Evolutionary conservation across 2,329 filamentous ascomycete genomes (phyloP).

Genomic region (Tolypocladium capitatum): DNA sequence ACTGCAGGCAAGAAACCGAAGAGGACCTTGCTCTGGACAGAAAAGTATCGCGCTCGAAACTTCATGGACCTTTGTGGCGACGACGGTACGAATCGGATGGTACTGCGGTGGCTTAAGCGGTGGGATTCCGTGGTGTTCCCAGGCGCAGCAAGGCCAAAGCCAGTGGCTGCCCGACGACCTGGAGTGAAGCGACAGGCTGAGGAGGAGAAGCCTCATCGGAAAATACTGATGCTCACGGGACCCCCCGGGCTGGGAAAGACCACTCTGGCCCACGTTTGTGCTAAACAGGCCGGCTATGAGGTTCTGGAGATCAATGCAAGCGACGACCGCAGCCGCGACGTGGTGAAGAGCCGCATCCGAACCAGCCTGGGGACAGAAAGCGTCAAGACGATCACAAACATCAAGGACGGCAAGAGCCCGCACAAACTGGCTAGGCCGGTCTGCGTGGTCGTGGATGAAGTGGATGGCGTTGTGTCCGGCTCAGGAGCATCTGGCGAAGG

Average conservation of each 20-base stretch:
- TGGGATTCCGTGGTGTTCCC: conserved; percentile 95
- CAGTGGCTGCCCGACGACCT: conserved; percentile 28
- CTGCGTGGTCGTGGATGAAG: conserved; percentile 91
- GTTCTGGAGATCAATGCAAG: conserved; percentile 96
- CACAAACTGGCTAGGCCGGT: conserved; percentile 71
- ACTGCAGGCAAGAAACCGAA: conserved; percentile 25
- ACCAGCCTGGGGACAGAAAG: conserved; percentile 91
- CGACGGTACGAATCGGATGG: conserved; percentile 80
- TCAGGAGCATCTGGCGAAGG: conserved; percentile 70
- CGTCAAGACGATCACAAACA: conserved; percentile 61
- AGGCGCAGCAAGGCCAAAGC: conserved; percentile 48
- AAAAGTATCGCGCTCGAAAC: conserved; percentile 86
- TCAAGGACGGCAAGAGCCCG: conserved; percentile 37
- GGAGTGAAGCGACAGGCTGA: conserved; percentile 31
- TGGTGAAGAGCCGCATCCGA: conserved; percentile 81
- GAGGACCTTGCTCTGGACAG: conserved; percentile 69
- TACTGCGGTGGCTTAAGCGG: conserved; percentile 82
- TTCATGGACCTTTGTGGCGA: conserved; percentile 93
- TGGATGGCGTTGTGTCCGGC: conserved; percentile 83
- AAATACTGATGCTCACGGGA: conserved; percentile 80
- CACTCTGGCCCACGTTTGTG: conserved; percentile 90
- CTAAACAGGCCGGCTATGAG: conserved; percentile 88
- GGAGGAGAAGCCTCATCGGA: conserved; percentile 67
- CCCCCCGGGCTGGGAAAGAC: conserved; percentile 93
- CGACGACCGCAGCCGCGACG: conserved; percentile 78